phyloP scores from a whole-genome alignment of 1,284 basidiomycete genomes.

The Naganishia sp. region DNA sequence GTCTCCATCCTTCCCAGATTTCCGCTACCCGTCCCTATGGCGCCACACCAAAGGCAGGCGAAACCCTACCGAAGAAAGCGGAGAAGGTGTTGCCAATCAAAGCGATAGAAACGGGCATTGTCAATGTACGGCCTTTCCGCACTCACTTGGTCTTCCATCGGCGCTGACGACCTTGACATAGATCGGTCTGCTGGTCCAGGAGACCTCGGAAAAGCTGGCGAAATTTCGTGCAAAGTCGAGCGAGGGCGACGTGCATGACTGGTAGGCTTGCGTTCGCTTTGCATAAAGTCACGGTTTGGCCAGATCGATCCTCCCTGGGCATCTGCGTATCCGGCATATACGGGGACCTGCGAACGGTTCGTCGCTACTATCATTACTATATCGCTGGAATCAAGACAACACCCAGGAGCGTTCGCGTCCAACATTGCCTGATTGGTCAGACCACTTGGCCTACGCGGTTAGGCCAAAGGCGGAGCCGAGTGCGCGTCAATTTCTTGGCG shows the following conservation, averaged over 20 bases:
- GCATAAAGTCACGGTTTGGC: background rate
- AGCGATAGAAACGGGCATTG: slow-evolving; percentile 79
- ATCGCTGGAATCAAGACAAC: background rate
- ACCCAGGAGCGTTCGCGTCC: background rate
- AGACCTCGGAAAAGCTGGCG: slow-evolving; percentile 22
- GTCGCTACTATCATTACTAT: background rate
- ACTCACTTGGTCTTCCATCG: background rate
- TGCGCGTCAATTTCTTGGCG: too few relatives aligned
- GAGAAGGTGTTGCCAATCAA: slow-evolving; percentile 58
- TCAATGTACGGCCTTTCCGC: slow-evolving; percentile 64
- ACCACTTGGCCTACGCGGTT: too few relatives aligned
- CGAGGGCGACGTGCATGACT: background rate
- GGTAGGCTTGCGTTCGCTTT: background rate
- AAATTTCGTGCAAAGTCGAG: background rate
- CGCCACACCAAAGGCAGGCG: background rate
- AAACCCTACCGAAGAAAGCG: background rate
- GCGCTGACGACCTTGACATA: slow-evolving; percentile 2
- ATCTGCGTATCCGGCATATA: background rate
- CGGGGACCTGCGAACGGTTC: background rate
- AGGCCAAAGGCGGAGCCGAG: too few relatives aligned
- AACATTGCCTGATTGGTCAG: too few relatives aligned
- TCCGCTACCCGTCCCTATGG: slow-evolving; percentile 61
- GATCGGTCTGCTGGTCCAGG: slow-evolving; percentile 32
- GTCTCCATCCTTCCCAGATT: slow-evolving; percentile 13
- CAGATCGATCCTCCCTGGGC: background rate